Evolutionary conservation across 148 eudicot species (phyloP), one percentile per base, ranked within the genome.

Genomic region (Agrostemma githago): DNA sequence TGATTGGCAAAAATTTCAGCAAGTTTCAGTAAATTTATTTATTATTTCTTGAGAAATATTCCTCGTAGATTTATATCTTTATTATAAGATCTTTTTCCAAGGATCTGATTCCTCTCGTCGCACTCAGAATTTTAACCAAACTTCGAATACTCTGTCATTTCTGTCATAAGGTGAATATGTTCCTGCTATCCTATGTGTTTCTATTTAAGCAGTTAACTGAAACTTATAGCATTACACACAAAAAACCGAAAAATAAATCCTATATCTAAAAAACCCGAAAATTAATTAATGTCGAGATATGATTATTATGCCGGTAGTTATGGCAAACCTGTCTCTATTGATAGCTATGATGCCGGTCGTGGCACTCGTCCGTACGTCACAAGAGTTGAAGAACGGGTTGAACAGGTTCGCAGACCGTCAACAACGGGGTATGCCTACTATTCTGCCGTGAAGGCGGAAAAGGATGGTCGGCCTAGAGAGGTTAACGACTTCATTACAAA

Each of bases 391-490:
- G 59, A 78, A 72, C 72, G 62, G 64, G 73, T 41, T 6, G 43
- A 77, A 20, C 75, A 72, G 75, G 67, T 72, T 26, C 71, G 56
- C 4, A 41, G 62, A 56, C 62, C 75, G 19, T 61, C 53, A 11
- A 7, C 57, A 14, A 26, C 15, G 37, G 69, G 58, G 76, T 73
- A 62, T 8, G 9, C 58, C 5, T 70, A 70, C 72, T 51, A 59
- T 15, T 26, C 70, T 12, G 19, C 62, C 17, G 38, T 58, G 70
- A 66, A 70, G 26, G 69, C 62, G 54, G 46, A 66, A 12, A 56
- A 70, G 38, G 53, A 68, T 54, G 69, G 64, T 46, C 80, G 76
- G 14, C 80, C 85, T 40, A 70, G 21, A 56, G 80, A 79, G 75
- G 76, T 83, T 59, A 61, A 79, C 4, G 78, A 79, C 12, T 40